phyloP scores from a whole-genome alignment of 768 basidiomycete species.

The Suillus occidentalis region DNA sequence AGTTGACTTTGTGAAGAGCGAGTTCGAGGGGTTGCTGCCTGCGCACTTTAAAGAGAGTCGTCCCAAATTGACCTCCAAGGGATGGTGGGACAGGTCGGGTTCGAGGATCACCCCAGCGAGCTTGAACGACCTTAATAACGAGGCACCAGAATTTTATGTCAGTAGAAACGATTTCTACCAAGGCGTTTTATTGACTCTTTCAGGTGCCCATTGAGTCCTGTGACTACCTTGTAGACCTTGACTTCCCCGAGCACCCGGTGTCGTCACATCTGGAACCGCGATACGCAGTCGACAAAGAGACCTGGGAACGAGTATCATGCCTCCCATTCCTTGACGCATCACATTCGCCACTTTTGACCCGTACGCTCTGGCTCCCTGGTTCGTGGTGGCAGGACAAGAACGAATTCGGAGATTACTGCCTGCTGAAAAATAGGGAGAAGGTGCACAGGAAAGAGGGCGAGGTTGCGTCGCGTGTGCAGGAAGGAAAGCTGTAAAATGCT shows the following conservation, averaged over 20 bases:
- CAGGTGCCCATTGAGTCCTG: constrained; percentile 75
- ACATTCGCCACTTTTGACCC: constrained; percentile 68
- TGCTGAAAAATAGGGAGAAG: constrained; percentile 63
- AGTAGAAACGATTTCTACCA: constrained; percentile 25
- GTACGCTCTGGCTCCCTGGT: constrained; percentile 81
- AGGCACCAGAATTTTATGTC: constrained; percentile 79
- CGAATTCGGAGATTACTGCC: constrained; percentile 87
- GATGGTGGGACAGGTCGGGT: constrained; percentile 45
- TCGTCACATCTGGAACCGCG: constrained; percentile 70
- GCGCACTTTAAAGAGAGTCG: constrained; percentile 60
- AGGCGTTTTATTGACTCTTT: constrained; percentile 10
- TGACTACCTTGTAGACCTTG: constrained; percentile 89
- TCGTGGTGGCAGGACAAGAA: constrained; percentile 66
- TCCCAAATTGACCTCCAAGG: not conserved
- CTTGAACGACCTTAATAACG: constrained; percentile 87
- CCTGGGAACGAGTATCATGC: constrained; percentile 85
- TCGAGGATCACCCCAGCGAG: constrained; percentile 60
- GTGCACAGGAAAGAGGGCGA: constrained; percentile 27
- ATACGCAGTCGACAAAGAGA: constrained; percentile 60
- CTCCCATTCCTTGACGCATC: constrained; percentile 79
- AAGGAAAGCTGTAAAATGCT: constrained; percentile 7
- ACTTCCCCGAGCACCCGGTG: constrained; percentile 72
- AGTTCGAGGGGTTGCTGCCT: constrained; percentile 87
- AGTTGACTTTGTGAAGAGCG: constrained; percentile 89
- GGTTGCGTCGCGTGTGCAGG: constrained; percentile 12